Percentiles rank a stretch among this genome's conserved stretches.
Evolutionary conservation across 2,329 filamentous ascomycete species (phyloP).

Genomic region (Fonsecaea erecta): DNA sequence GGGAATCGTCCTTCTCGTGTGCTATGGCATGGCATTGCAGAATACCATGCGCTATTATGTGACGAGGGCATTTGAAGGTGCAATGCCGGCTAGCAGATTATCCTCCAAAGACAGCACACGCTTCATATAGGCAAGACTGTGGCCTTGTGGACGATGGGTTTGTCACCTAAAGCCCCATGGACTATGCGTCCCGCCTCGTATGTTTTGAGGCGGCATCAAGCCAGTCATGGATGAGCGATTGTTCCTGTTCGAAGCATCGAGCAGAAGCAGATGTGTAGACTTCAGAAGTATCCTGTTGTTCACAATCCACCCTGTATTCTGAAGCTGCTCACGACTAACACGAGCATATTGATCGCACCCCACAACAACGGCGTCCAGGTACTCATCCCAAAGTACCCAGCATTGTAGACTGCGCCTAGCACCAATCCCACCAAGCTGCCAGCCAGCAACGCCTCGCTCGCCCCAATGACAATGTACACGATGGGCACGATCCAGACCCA

Average conservation of each 20-base stretch:
- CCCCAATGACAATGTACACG: constrained; percentile 72
- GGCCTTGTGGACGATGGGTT: neutral
- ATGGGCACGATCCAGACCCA: constrained; percentile 72
- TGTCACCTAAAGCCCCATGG: neutral
- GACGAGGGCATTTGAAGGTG: neutral
- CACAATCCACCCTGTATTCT: constrained; percentile 88
- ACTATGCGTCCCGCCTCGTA: neutral
- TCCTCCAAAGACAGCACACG: neutral
- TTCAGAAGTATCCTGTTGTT: constrained; percentile 36
- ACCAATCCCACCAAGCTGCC: constrained; percentile 81
- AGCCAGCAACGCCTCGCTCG: constrained; percentile 75
- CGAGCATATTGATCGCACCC: constrained; percentile 80
- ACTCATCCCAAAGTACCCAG: constrained; percentile 86
- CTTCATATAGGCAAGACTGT: neutral
- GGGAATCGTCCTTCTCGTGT: neutral
- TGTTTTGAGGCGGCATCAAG: neutral
- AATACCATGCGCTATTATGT: neutral
- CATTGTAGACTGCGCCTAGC: constrained; percentile 77
- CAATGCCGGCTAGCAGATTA: neutral
- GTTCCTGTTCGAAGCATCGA: neutral
- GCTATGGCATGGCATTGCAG: neutral
- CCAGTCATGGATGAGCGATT: neutral
- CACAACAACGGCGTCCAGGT: constrained; percentile 93
- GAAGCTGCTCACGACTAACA: constrained; percentile 85
- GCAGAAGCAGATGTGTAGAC: too few species aligned